Percentiles rank a stretch among this genome's conserved stretches.
Conservation (phyloP, 2,329 filamentous ascomycete genomes). For the Claviceps spartinae region DNA sequence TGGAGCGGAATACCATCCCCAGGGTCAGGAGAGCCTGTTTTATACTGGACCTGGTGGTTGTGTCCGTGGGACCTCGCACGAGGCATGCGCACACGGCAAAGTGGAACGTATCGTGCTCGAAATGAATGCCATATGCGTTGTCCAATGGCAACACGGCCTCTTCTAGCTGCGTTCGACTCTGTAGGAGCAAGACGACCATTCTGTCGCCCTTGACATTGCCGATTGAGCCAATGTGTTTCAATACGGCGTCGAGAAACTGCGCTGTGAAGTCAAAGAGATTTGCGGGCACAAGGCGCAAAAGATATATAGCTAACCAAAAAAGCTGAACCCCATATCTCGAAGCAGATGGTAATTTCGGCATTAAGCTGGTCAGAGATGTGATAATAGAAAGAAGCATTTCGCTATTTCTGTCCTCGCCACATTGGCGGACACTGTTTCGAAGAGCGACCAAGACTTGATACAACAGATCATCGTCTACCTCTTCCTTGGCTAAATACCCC, state of each 20-base stretch:
- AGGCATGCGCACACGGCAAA: constrained; percentile 53
- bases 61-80: constrained; percentile 49
- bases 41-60: constrained; percentile 43
- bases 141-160: constrained; percentile 49
- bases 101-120: constrained; percentile 51
- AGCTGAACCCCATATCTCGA: constrained; percentile 56
- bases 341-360: constrained; percentile 51
- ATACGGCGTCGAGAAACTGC: constrained; percentile 48
- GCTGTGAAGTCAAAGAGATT: constrained; percentile 53
- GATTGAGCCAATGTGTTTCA: constrained; percentile 49
- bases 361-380: constrained; percentile 56
- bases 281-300: constrained; percentile 49
- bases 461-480: constrained; percentile 57
- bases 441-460: constrained; percentile 59
- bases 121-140: constrained; percentile 52
- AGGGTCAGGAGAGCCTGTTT: constrained; percentile 48
- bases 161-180: constrained; percentile 46
- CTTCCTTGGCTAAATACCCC: constrained; percentile 57
- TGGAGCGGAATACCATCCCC: constrained; percentile 19
- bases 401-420: constrained; percentile 48
- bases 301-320: constrained; percentile 56
- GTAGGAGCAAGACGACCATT: constrained; percentile 46
- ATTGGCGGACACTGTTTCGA: constrained; percentile 49
- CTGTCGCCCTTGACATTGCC: constrained; percentile 44
- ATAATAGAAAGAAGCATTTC: constrained; percentile 59